Evolutionary conservation across 306 rosid genomes (phyloP).

Genomic region (Luffa aegyptiaca): DNA sequence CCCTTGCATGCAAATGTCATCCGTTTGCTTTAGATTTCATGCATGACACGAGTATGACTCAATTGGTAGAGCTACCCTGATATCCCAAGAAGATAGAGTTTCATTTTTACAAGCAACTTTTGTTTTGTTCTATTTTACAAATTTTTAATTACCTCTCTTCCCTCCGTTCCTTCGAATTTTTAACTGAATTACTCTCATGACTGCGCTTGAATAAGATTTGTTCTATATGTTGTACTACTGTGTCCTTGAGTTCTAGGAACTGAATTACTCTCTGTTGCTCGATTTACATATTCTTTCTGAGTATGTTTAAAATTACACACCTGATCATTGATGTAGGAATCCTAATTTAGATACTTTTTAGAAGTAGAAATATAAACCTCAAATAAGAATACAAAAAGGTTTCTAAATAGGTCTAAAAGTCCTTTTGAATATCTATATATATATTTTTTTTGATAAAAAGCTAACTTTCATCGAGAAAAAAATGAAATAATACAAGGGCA

Average conservation of each 20-base stretch:
- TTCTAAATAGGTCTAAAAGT: not conserved
- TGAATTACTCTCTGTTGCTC: not conserved
- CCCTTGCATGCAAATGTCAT: not conserved
- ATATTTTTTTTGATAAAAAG: no score
- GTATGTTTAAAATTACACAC: not conserved
- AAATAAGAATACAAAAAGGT: not conserved
- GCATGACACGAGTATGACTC: not conserved
- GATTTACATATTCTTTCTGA: not conserved
- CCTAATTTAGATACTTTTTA: not conserved
- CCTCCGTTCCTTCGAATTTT: not conserved
- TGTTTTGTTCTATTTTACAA: not conserved
- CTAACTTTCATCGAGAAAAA: no score
- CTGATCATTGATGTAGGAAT: not conserved
- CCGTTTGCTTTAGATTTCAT: not conserved
- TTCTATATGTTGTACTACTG: not conserved
- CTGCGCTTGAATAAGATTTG: not conserved
- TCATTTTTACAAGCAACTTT: not conserved
- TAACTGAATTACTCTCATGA: not conserved
- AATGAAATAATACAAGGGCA: no score
- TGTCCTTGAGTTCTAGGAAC: not conserved
- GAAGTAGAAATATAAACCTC: not conserved
- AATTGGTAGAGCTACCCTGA: not conserved
- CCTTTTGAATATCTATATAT: no score
- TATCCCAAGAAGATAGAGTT: not conserved
- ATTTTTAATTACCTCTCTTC: not conserved